A percentile compares a stretch with the other conserved stretches of the same genome.
phyloP scores from a whole-genome alignment of 345 rosid species.

The Stellera chamaejasme region DNA sequence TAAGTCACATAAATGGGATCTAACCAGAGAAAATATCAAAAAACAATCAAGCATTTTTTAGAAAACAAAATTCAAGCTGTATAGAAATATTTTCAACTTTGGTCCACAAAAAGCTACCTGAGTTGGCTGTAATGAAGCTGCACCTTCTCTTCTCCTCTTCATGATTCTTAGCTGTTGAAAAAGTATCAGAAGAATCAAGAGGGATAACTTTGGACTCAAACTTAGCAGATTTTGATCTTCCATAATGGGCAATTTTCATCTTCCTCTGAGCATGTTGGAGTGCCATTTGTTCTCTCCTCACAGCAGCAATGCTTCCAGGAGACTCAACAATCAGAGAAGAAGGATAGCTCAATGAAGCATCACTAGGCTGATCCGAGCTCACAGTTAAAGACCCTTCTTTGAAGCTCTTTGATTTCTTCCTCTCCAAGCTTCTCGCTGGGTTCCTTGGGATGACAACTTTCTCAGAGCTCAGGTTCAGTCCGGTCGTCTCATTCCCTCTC shows the following conservation, averaged over 20 bases:
- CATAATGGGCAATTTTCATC: conserved; percentile 59
- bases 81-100: no score
- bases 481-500: conserved; percentile 27
- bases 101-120: conserved; percentile 24
- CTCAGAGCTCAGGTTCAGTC: conserved; percentile 28
- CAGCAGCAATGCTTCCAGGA: conserved; percentile 59
- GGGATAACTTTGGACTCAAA: conserved; percentile 29
- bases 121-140: conserved; percentile 48
- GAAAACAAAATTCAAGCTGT: neutral
- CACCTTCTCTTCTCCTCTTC: conserved; percentile 39
- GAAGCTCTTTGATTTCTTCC: conserved; percentile 53
- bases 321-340: conserved; percentile 35
- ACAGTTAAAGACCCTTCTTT: conserved; percentile 19
- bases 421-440: conserved; percentile 16
- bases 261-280: conserved; percentile 50
- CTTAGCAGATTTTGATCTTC: conserved; percentile 53
- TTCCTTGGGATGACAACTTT: conserved; percentile 18
- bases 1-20: conserved; percentile 57
- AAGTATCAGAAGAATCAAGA: conserved; percentile 6
- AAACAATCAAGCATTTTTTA: neutral
- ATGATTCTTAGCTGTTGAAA: neutral
- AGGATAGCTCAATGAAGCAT: conserved; percentile 19
- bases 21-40: conserved; percentile 6
- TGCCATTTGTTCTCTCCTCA: conserved; percentile 58
- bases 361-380: neutral